Conservation (phyloP, 2,329 filamentous ascomycete genomes). For the Trichoderma arundinaceum region DNA sequence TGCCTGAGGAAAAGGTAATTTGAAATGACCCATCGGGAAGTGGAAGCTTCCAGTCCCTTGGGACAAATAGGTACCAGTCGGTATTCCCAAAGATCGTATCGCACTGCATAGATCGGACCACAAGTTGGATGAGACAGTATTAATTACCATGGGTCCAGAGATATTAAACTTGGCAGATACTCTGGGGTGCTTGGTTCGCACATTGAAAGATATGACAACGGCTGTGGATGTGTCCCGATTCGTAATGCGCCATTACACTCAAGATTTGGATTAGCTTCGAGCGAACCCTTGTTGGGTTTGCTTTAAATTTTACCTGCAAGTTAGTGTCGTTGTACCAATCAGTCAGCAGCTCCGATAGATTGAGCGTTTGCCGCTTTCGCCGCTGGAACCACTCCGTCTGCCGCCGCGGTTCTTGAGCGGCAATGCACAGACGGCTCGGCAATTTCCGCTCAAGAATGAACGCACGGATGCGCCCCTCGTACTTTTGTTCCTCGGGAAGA, state of each 20-base stretch:
- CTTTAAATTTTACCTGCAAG: background rate
- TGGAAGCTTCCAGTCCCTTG: background rate
- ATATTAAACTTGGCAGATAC: background rate
- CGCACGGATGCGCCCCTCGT: background rate
- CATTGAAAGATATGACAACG: background rate
- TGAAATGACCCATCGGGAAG: background rate
- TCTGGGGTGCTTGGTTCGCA: background rate
- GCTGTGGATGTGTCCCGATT: background rate
- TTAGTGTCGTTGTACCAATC: background rate
- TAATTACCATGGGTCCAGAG: background rate
- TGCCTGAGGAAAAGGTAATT: background rate
- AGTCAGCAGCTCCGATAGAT: background rate
- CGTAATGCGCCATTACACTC: background rate
- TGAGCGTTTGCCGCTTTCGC: slow-evolving; percentile 24
- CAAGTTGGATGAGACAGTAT: background rate
- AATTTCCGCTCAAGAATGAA: slow-evolving; percentile 1
- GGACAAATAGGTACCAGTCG: background rate
- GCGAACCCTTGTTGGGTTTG: background rate
- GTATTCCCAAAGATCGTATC: background rate
- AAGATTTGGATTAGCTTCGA: background rate
- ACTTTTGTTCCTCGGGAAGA: too few relatives aligned
- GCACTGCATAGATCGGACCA: background rate
- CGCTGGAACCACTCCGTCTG: background rate
- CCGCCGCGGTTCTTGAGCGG: slow-evolving; percentile 4
- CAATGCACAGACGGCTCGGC: background rate